A percentile compares a stretch with the other conserved stretches of the same genome.
phyloP scores from a whole-genome alignment of 177 flowering plant genomes.

The Telopea speciosissima region DNA sequence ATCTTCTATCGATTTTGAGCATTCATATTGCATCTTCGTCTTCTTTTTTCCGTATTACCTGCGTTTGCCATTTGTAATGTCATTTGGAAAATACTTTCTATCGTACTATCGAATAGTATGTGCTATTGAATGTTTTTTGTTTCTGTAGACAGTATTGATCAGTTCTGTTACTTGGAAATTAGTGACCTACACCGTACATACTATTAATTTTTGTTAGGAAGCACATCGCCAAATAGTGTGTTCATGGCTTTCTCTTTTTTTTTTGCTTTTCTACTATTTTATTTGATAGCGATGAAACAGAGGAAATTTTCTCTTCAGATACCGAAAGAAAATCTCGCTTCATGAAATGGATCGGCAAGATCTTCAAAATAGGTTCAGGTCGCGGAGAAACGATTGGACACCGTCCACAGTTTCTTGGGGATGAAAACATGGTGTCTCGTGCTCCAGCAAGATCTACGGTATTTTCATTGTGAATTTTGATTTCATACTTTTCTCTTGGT shows the following conservation, averaged over 20 bases:
- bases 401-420: constrained; percentile 56
- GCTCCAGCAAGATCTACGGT: constrained; percentile 62
- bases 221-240: not conserved
- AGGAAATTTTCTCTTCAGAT: constrained; percentile 47
- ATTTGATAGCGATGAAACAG: constrained; percentile 31
- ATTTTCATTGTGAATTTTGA: constrained; percentile 7
- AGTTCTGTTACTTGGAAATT: no score
- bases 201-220: not conserved
- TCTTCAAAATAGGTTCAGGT: constrained; percentile 53
- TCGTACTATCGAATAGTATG: no score
- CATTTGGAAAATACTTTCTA: no score
- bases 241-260: not conserved
- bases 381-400: constrained; percentile 23
- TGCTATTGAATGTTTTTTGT: no score
- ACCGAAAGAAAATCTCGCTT: constrained; percentile 62
- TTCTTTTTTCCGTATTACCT: constrained; percentile 1
- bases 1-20: not conserved
- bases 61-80: not conserved
- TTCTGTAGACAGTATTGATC: no score
- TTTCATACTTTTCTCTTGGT: not conserved
- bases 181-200: no score
- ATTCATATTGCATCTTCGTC: not conserved
- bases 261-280: constrained; percentile 1
- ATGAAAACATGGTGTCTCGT: constrained; percentile 66
- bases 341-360: constrained; percentile 82